These are phyloP conservation scores for Mortierella sp. DNA, from an alignment of 371 early-diverging fungal genomes.

Conservation along the genomic window DNA sequence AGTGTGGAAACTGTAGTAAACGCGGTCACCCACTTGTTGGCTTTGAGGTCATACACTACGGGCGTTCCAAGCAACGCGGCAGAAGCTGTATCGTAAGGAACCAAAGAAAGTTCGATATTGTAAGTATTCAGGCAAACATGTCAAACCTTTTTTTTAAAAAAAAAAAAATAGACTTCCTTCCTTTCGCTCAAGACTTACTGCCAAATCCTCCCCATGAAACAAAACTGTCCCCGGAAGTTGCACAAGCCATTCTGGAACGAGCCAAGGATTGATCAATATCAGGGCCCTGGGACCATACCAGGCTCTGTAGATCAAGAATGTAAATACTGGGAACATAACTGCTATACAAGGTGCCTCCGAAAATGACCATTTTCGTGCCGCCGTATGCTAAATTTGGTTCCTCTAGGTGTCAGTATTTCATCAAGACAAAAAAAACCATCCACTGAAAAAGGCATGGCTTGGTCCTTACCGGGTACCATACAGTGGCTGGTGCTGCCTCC, in stretches of 20 bases:
- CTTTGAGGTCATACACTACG: not conserved
- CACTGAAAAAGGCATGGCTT: not conserved
- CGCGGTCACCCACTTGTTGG: not conserved
- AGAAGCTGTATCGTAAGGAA: not conserved
- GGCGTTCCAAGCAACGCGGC: not conserved
- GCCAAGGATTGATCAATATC: not conserved
- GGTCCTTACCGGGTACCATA: not conserved
- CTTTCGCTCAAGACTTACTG: not conserved
- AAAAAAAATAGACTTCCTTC: not conserved
- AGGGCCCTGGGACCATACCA: not conserved
- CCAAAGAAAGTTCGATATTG: not conserved
- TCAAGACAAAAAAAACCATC: not conserved
- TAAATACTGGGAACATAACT: not conserved
- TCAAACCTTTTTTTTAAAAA: not conserved
- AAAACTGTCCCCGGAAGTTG: not conserved
- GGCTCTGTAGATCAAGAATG: not conserved
- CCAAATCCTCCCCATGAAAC: slow-evolving; percentile 3
- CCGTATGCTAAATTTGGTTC: not conserved
- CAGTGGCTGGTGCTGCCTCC: not conserved
- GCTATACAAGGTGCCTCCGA: not conserved
- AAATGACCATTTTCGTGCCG: not conserved
- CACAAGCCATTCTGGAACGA: not conserved
- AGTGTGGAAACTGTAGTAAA: not conserved
- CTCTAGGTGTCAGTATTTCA: no score
- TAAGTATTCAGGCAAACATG: not conserved